Percentiles rank a stretch among this genome's conserved stretches.
phyloP scores from a whole-genome alignment of 768 basidiomycete species.

The Candolleomyces eurysporus region DNA sequence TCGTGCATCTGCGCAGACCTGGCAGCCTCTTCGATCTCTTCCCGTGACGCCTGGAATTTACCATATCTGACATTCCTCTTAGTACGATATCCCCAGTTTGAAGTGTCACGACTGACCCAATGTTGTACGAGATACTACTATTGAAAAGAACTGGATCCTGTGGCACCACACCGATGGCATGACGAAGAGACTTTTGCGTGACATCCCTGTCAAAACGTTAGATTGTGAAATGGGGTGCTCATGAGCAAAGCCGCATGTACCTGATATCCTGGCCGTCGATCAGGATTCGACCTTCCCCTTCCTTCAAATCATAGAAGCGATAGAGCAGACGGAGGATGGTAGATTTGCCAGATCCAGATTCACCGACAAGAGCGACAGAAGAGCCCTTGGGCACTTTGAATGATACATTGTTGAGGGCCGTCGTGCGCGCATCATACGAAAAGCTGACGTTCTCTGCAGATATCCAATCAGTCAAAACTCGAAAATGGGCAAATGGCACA shows the following conservation, averaged over 20 bases:
- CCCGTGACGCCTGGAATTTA: slow-evolving; percentile 63
- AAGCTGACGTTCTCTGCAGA: slow-evolving; percentile 77
- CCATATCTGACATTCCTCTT: slow-evolving; percentile 55
- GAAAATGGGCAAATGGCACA: slow-evolving; percentile 7
- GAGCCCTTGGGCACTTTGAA: slow-evolving; percentile 88
- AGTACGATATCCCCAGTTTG: background rate
- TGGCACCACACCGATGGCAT: slow-evolving; percentile 87
- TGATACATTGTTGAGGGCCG: slow-evolving; percentile 72
- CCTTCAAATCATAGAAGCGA: slow-evolving; percentile 86
- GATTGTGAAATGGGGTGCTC: background rate
- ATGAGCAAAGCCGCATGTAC: slow-evolving; percentile 18
- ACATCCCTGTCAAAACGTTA: slow-evolving; percentile 52
- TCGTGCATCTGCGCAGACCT: slow-evolving; percentile 88
- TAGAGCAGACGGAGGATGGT: slow-evolving; percentile 86
- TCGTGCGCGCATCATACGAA: slow-evolving; percentile 73
- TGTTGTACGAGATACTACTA: slow-evolving; percentile 68
- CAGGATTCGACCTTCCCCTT: slow-evolving; percentile 75
- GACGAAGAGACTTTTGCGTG: slow-evolving; percentile 75
- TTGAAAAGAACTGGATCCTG: slow-evolving; percentile 81
- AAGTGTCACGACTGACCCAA: slow-evolving; percentile 45
- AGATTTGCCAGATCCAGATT: slow-evolving; percentile 79
- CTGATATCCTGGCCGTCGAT: slow-evolving; percentile 86
- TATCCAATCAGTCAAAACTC: slow-evolving; percentile 1
- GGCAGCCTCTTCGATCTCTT: slow-evolving; percentile 79
- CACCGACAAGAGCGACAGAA: slow-evolving; percentile 87